A percentile compares a stretch with the other conserved stretches of the same genome.
phyloP scores from a whole-genome alignment of 2,329 filamentous ascomycete genomes.

The Cladosporium sphaerospermum region DNA sequence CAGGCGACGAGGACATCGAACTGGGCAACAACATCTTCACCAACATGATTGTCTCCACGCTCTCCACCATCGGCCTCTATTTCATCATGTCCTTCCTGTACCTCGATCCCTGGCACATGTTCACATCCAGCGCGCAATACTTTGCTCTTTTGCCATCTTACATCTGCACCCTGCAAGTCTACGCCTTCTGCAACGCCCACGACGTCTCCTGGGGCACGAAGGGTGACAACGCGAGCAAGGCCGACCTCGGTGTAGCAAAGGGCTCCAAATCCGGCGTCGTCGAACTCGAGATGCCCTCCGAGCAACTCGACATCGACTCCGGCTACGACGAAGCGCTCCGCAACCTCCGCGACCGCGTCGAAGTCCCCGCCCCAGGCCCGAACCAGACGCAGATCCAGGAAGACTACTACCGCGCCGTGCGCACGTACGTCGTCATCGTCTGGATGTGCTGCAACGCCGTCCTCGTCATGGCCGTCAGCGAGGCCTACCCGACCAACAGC shows the following conservation, averaged over 20 bases:
- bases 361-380: constrained; percentile 58
- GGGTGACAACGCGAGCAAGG: constrained; percentile 91
- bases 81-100: constrained; percentile 96
- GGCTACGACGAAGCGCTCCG: constrained; percentile 96
- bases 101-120: constrained; percentile 98
- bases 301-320: constrained; percentile 96
- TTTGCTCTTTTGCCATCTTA: constrained; percentile 87
- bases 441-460: constrained; percentile 93
- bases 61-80: constrained; percentile 86
- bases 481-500: constrained; percentile 67
- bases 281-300: constrained; percentile 93
- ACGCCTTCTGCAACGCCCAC: constrained; percentile 98
- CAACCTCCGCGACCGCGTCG: constrained; percentile 87
- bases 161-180: constrained; percentile 95
- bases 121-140: constrained; percentile 86
- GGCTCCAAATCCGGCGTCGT: constrained; percentile 69
- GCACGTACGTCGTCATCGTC: constrained; percentile 93
- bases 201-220: constrained; percentile 99
- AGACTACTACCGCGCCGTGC: constrained; percentile 95
- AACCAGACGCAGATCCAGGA: constrained; percentile 85
- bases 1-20: constrained; percentile 37
- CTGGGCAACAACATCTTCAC: constrained; percentile 88
- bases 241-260: constrained; percentile 81
- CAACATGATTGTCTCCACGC: constrained; percentile 84
- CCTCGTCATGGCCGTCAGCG: constrained; percentile 85